Evolutionary conservation across 208 protist species (phyloP).

Genomic region (Trichomonas vaginalis): DNA sequence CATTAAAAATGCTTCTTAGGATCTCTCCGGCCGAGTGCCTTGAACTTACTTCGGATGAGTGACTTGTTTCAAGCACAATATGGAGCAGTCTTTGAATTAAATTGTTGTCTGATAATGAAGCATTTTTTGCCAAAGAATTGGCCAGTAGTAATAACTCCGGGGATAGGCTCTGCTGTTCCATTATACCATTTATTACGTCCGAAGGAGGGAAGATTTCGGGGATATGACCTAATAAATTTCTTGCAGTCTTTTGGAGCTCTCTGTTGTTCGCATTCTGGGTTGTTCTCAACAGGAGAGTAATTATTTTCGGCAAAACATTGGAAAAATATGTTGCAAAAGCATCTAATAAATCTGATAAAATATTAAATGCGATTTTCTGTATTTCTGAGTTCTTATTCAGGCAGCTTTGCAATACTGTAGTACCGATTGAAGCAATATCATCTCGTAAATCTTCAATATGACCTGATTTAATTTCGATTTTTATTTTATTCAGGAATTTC

Average conservation of each 20-base stretch:
- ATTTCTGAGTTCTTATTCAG: background rate
- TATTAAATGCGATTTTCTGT: background rate
- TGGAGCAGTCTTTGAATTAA: background rate
- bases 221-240: background rate
- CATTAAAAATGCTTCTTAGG: background rate
- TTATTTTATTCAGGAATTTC: background rate
- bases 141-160: background rate
- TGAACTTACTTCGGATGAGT: background rate
- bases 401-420: background rate
- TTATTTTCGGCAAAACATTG: background rate
- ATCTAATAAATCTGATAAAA: background rate
- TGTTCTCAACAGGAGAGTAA: background rate
- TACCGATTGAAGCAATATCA: background rate
- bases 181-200: background rate
- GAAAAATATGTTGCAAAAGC: background rate
- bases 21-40: background rate
- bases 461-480: background rate
- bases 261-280: background rate
- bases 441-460: background rate
- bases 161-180: background rate
- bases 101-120: background rate
- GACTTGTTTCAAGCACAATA: background rate
- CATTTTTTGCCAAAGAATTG: background rate
- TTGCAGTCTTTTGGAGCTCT: background rate
- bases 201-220: background rate